These are phyloP conservation scores for Dothideomycetidae sp. DNA, from an alignment of 2,329 filamentous ascomycete genomes.

Conservation along the genomic window DNA sequence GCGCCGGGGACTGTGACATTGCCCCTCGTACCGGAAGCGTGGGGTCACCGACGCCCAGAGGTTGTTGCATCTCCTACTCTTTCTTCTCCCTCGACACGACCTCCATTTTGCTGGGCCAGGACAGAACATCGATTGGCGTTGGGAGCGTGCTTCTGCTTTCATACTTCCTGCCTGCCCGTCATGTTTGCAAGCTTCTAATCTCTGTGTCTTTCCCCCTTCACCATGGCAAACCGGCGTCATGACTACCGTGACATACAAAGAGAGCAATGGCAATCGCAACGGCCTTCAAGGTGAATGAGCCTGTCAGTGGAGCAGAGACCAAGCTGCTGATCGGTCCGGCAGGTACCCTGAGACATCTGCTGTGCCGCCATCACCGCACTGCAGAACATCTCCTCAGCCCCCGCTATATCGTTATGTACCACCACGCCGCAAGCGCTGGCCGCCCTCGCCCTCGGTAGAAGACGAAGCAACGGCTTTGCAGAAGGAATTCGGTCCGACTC, in stretches of 20 bases:
- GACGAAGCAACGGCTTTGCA: slow-evolving; percentile 51
- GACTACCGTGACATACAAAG: slow-evolving; percentile 7
- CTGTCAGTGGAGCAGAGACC: neutral
- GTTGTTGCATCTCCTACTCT: neutral
- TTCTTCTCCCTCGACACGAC: slow-evolving; percentile 4
- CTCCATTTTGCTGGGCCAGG: neutral
- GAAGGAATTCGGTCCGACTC: slow-evolving; percentile 40
- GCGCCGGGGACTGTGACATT: neutral
- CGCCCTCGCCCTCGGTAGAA: slow-evolving; percentile 53
- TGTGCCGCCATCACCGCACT: neutral
- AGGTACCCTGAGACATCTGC: slow-evolving; percentile 2
- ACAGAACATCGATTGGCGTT: slow-evolving; percentile 1
- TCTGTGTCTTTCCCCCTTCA: slow-evolving; percentile 2
- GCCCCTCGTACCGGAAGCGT: neutral
- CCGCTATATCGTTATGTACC: neutral
- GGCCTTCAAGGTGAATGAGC: slow-evolving; percentile 1
- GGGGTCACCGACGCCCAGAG: neutral
- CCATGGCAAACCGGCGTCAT: slow-evolving; percentile 6
- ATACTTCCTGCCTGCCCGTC: neutral
- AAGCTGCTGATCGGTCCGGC: neutral
- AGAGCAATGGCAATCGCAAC: neutral
- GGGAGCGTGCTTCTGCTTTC: slow-evolving; percentile 5
- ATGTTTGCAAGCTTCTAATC: slow-evolving; percentile 1
- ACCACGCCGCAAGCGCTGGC: slow-evolving; percentile 24
- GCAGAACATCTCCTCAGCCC: slow-evolving; percentile 1